Conservation (phyloP, 2,329 filamentous ascomycete genomes). For the Curvularia lunata region DNA sequence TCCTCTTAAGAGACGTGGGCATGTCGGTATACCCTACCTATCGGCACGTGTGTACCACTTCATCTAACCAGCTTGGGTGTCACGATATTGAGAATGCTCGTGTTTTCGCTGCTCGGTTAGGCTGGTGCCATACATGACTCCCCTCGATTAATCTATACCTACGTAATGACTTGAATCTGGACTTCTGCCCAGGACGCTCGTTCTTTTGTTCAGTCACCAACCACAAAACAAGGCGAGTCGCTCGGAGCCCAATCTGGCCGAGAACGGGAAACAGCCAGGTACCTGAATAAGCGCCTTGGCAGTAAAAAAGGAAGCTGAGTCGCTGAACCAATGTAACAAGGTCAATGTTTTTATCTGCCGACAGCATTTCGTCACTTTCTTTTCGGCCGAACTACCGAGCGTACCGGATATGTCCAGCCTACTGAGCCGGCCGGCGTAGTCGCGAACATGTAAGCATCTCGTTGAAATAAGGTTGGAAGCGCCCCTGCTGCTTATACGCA, state of each 20-base stretch:
- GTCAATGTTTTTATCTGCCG: background rate
- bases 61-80: background rate
- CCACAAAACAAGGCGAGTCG: background rate
- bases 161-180: background rate
- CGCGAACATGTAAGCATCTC: background rate
- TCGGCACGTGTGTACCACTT: background rate
- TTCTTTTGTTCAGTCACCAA: background rate
- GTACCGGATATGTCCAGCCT: background rate
- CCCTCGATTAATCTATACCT: background rate
- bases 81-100: background rate
- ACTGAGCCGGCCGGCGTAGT: background rate
- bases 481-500: background rate
- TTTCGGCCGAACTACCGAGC: constrained; percentile 4
- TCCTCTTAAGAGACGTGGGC: background rate
- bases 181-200: background rate
- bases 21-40: background rate
- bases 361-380: background rate
- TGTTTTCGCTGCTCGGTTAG: background rate
- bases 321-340: background rate
- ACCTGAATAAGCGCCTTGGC: constrained; percentile 12
- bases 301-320: constrained; percentile 2
- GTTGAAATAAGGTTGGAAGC: background rate
- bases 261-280: background rate
- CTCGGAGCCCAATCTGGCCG: background rate
- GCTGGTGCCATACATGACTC: background rate